These are phyloP conservation scores for Casuarina equisetifolia DNA, from an alignment of 306 rosid genomes.

Conservation along the genomic window DNA sequence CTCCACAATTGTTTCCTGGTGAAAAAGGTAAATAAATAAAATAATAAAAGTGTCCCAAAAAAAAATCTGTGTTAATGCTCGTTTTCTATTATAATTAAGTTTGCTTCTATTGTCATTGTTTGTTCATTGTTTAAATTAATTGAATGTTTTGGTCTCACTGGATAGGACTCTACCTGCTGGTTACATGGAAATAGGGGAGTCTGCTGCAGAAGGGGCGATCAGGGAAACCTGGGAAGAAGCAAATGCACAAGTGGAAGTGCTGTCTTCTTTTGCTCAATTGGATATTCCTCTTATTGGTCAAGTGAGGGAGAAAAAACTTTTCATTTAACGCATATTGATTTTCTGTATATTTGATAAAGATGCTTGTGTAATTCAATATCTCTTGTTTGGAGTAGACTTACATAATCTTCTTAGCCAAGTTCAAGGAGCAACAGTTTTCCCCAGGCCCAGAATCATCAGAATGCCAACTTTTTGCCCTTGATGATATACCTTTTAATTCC, in stretches of 20 bases:
- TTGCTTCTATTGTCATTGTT: slow-evolving; percentile 24
- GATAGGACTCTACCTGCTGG: slow-evolving; percentile 98
- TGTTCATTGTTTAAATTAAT: slow-evolving; percentile 17
- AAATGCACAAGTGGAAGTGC: slow-evolving; percentile 84
- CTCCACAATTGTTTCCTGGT: slow-evolving; percentile 11
- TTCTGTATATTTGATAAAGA: slow-evolving; percentile 29
- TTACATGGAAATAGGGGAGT: slow-evolving; percentile 92
- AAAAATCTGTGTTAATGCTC: slow-evolving; percentile 9
- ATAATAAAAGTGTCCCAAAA: not conserved
- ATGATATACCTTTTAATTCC: slow-evolving; percentile 81
- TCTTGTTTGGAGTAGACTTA: slow-evolving; percentile 64
- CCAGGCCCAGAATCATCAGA: slow-evolving; percentile 98
- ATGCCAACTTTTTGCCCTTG: slow-evolving; percentile 72
- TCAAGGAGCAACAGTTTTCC: slow-evolving; percentile 81
- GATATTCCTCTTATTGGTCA: slow-evolving; percentile 95
- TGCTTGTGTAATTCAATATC: slow-evolving; percentile 27
- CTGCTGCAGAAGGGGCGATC: slow-evolving; percentile 90
- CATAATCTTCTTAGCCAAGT: slow-evolving; percentile 78
- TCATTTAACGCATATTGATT: not conserved
- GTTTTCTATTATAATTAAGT: slow-evolving; percentile 21
- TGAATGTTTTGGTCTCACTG: slow-evolving; percentile 29
- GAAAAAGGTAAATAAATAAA: too few species aligned
- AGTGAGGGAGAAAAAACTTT: slow-evolving; percentile 47
- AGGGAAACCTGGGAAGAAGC: slow-evolving; percentile 99
- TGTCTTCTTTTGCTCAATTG: slow-evolving; percentile 90